Percentiles rank a stretch among this genome's conserved stretches.
Conservation (phyloP, 495 filamentous ascomycete genomes). For the Penicillium lagena region DNA sequence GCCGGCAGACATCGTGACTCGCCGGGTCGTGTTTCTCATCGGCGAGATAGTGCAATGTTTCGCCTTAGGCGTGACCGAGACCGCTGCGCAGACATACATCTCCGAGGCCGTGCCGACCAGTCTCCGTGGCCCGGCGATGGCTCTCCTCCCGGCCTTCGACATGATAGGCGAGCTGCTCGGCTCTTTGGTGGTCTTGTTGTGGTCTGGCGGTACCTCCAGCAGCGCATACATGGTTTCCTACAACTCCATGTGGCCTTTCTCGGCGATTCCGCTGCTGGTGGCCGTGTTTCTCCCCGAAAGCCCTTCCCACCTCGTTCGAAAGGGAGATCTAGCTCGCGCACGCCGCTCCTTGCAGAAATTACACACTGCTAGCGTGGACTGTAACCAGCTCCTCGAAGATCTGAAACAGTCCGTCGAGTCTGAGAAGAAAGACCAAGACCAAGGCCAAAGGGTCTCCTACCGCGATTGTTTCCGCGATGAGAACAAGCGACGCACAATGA, state of each 20-base stretch:
- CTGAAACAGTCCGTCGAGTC: constrained; percentile 14
- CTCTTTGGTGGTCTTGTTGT: constrained; percentile 27
- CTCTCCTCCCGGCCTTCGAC: constrained; percentile 35
- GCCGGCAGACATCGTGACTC: constrained; percentile 13
- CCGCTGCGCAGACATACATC: constrained; percentile 37
- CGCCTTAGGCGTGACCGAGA: constrained; percentile 33
- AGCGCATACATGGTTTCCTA: constrained; percentile 17
- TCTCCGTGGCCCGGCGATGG: constrained; percentile 34
- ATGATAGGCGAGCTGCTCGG: constrained; percentile 38
- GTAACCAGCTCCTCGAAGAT: constrained; percentile 1
- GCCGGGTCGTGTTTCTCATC: constrained; percentile 21
- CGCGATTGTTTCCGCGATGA: constrained; percentile 36
- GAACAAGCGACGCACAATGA: constrained; percentile 40
- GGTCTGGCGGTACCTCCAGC: constrained; percentile 4
- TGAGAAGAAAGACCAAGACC: constrained; percentile 6
- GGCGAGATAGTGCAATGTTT: constrained; percentile 28
- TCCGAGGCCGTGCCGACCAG: constrained; percentile 34
- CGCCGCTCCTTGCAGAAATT: constrained; percentile 4
- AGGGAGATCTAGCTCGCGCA: background rate
- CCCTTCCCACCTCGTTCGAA: background rate
- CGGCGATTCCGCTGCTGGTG: background rate
- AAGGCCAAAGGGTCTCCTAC: constrained; percentile 19
- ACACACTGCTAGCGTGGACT: background rate
- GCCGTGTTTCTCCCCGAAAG: background rate
- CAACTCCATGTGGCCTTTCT: constrained; percentile 18